Base-by-base conservation (phyloP, 2,329 filamentous ascomycete species). In the Cryphonectria nitschkei region DNA sequence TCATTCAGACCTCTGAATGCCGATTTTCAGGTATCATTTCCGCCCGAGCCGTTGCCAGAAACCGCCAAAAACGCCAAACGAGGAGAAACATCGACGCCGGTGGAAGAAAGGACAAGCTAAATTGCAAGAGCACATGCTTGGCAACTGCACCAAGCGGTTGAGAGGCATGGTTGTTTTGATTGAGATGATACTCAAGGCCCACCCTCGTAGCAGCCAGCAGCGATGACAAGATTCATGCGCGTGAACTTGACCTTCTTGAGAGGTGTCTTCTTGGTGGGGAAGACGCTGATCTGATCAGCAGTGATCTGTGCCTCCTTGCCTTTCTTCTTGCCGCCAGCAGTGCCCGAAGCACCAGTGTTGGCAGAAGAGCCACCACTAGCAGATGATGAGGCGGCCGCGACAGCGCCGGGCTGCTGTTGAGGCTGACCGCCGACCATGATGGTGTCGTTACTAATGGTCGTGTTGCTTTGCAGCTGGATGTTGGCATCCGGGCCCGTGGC, bases 231-330 rank as follows among this genome's bases (percentile, higher is more conserved):
- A 79, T 99, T 99, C 93, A 97, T 98, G 72, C 94, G 87, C 3
- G 96, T 98, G 77, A 98, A 98, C 77, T 92, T 89, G 68, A 97
- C 95, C 82, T 95, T 96, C 81, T 97, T 93, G 14, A 98, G 93
- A 0, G 95, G 95, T 22, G 92, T 95, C 83, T 97, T 97, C 87
- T 99, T 99, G 4, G 96, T 98, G 0, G 94, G 91, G 79, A 98
- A 98, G 0, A 93, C 95, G 74, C 90, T 94, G 82, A 99, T 97
- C 82, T 98, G 96, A 78, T 99, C 96, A 0, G 94, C 91, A 0
- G 92, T 95, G 61, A 97, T 92, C 76, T 93, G 93, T 4, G 94
- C 93, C 76, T 98, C 95, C 80, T 98, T 98, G 69, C 88, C 89
- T 80, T 93, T 93, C 84, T 97, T 97, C 86, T 91, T 91, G 3